Conservation (phyloP, 495 filamentous ascomycete genomes). For the Xylaria acuta region DNA sequence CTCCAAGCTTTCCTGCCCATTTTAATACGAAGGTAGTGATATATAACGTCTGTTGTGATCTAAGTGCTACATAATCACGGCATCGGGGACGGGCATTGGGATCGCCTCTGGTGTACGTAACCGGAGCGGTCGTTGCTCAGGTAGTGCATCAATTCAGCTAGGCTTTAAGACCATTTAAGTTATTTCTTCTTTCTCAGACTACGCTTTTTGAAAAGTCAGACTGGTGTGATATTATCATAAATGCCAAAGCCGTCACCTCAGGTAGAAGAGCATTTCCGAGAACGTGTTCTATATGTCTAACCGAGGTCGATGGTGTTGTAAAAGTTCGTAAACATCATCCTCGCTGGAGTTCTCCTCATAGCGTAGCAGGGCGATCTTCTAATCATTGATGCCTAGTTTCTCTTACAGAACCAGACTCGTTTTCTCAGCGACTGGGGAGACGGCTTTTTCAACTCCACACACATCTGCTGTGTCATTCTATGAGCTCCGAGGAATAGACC, state of each 20-base stretch:
- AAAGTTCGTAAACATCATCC: no score
- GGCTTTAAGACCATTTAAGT: not conserved
- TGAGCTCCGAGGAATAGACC: constrained; percentile 33
- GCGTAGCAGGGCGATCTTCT: no score
- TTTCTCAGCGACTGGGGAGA: not conserved
- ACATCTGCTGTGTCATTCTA: not conserved
- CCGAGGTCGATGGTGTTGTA: no score
- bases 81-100: not conserved
- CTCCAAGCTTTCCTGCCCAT: not conserved
- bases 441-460: no score
- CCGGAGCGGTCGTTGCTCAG: no score
- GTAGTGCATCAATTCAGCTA: no score
- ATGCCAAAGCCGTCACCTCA: not conserved
- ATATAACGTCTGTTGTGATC: not conserved
- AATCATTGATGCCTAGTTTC: not conserved
- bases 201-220: no score
- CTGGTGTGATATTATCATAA: not conserved
- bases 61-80: not conserved
- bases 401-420: not conserved
- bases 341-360: no score
- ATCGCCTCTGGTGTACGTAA: not conserved
- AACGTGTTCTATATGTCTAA: not conserved
- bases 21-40: not conserved
- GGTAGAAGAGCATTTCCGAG: not conserved
- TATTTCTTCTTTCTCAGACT: no score